Conservation (phyloP, 2,329 filamentous ascomycete genomes). For the Rutstroemia sp. region DNA sequence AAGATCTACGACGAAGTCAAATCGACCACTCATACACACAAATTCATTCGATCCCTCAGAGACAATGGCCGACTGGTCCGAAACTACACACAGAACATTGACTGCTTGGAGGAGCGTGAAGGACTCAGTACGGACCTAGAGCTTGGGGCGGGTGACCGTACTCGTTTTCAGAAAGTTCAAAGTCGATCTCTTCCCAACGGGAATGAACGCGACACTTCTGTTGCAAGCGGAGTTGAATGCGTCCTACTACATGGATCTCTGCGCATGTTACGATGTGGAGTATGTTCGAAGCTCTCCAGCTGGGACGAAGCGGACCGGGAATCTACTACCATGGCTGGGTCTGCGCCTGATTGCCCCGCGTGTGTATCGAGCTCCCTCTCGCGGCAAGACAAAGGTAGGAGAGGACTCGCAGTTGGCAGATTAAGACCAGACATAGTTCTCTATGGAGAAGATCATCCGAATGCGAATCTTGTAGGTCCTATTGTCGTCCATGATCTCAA, state of each 20-base stretch:
- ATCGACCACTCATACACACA: conserved; percentile 56
- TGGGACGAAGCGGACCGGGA: conserved; percentile 50
- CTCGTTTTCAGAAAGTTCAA: conserved; percentile 49
- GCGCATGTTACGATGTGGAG: conserved; percentile 54
- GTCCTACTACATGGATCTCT: conserved; percentile 70
- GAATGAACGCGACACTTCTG: conserved; percentile 16
- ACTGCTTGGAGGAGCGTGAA: conserved; percentile 64
- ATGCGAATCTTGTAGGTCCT: conserved; percentile 58
- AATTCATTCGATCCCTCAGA: conserved; percentile 59
- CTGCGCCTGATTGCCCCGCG: conserved; percentile 59
- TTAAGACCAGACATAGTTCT: conserved; percentile 66
- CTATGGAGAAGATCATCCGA: conserved; percentile 67
- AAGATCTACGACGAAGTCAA: conserved; percentile 51
- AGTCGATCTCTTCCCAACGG: conserved; percentile 27
- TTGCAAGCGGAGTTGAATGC: conserved; percentile 32
- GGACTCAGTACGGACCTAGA: conserved; percentile 56
- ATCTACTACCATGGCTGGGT: conserved; percentile 44
- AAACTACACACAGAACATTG: conserved; percentile 71
- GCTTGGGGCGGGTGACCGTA: conserved; percentile 53
- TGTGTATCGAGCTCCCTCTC: conserved; percentile 56
- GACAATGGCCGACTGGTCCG: conserved; percentile 61
- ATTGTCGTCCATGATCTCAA: conserved; percentile 61
- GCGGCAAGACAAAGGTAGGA: conserved; percentile 57
- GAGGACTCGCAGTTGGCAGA: conserved; percentile 59
- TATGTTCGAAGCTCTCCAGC: conserved; percentile 48